Base-by-base conservation (phyloP, 2,329 filamentous ascomycete species). In the Madurella mycetomatis region DNA sequence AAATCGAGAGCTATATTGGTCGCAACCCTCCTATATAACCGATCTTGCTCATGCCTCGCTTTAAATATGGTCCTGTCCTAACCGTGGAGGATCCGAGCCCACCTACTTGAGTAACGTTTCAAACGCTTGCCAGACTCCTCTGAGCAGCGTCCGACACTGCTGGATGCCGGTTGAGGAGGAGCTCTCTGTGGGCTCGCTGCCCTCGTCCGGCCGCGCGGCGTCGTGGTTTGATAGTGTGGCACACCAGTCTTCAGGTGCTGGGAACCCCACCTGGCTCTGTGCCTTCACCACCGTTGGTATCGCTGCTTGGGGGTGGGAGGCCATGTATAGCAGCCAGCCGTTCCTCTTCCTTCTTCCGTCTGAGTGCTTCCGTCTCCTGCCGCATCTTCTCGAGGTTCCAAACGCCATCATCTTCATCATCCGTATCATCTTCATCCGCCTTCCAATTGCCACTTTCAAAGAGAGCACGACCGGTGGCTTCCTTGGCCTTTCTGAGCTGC, bases 381-480 rank as follows among this genome's bases (percentile, higher is more conserved):
- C 94, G 82, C 69, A 97, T 73, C 57, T 86, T 90, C 64, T 90
- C 86, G 64, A 96, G 72, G 66, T 96, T 95, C 84, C 86, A 96
- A 37, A 71, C 77, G 57, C 75, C 73, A 45, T 76, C 74, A 44
- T 75, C 73, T 16, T 76, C 79, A 4, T 81, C 81, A 2, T 76
- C 78, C 0, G 82, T 83, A 32, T 81, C 81, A 37, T 86, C 85
- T 45, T 82, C 82, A 25, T 82, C 82, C 37, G 74, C 78, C 57
- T 84, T 78, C 92, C 92, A 99, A 70, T 95, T 92, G 66, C 94
- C 94, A 71, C 91, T 94, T 74, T 99, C 94, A 70, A 99, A 99
- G 73, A 99, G 79, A 8, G 91, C 90, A 74, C 92, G 85, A 66
- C 94, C 94, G 17, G 94, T 99, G 18, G 92, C 92, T 65, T 99